A percentile compares a stretch with the other conserved stretches of the same genome.
Conservation (phyloP, 164 flowering plant species). For the Vitis labrusca region DNA sequence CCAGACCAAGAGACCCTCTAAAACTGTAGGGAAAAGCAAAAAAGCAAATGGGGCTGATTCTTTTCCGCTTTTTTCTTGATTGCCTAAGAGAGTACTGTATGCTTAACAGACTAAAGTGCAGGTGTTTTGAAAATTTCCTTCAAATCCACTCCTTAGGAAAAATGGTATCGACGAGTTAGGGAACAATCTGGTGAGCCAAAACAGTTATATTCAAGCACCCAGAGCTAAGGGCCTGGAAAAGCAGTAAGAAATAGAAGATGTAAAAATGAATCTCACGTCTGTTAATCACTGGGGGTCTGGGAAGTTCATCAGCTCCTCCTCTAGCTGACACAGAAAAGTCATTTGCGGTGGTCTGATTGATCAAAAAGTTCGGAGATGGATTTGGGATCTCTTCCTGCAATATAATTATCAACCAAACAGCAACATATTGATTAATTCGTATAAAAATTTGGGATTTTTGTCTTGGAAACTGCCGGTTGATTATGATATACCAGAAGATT, state of each 20-base stretch:
- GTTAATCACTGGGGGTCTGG: constrained; percentile 55
- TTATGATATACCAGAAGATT: constrained; percentile 45
- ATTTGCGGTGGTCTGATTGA: constrained; percentile 45
- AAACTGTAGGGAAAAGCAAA: neutral
- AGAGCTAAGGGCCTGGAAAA: too few relatives aligned
- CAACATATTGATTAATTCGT: neutral
- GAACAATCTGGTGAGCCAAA: too few relatives aligned
- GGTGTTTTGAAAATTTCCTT: neutral
- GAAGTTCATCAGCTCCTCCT: constrained; percentile 51
- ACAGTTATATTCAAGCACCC: neutral
- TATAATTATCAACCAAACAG: neutral
- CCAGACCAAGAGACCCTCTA: neutral
- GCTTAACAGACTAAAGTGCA: constrained; percentile 1
- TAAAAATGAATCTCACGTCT: constrained; percentile 49
- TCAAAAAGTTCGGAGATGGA: constrained; percentile 39
- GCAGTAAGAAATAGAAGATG: neutral
- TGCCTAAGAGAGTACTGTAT: neutral
- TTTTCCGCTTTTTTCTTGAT: constrained; percentile 3
- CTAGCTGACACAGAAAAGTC: constrained; percentile 32
- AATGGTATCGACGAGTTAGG: neutral
- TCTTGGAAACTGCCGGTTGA: too few relatives aligned
- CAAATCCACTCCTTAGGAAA: neutral
- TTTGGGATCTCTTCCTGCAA: constrained; percentile 61
- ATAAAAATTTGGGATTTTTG: neutral
- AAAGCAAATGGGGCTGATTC: neutral